A percentile compares a stretch with the other conserved stretches of the same genome.
Conservation (phyloP, 805 yeast genomes). For the Metschnikowia colocasiae region DNA sequence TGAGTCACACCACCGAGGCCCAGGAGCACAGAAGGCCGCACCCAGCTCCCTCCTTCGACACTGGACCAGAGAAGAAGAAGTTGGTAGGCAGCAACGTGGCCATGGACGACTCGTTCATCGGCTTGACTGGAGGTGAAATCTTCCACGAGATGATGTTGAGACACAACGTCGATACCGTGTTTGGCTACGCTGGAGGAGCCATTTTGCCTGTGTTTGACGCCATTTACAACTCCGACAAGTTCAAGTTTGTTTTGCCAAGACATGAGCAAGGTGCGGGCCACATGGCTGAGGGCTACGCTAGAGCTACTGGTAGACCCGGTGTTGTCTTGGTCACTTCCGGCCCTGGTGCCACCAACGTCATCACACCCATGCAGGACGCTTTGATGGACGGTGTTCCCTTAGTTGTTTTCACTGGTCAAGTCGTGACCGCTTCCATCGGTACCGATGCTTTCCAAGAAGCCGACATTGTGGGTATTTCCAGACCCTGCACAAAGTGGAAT, state of each 20-base stretch:
- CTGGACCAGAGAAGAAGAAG: conserved; percentile 17
- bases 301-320: conserved; percentile 95
- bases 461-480: conserved; percentile 92
- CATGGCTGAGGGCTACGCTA: conserved; percentile 99
- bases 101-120: conserved; percentile 86
- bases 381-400: conserved; percentile 95
- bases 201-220: conserved; percentile 97
- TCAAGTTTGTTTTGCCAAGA: conserved; percentile 87
- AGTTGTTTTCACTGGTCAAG: conserved; percentile 97
- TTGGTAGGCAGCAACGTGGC: conserved; percentile 7
- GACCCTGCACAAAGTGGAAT: conserved; percentile 98
- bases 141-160: conserved; percentile 98
- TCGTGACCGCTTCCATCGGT: conserved; percentile 91
- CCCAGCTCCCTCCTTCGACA: conserved; percentile 53
- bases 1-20: conserved; percentile 16
- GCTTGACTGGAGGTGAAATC: conserved; percentile 96
- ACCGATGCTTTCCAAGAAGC: conserved; percentile 99
- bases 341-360: conserved; percentile 97
- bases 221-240: conserved; percentile 83
- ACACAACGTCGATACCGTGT: conserved; percentile 91
- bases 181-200: conserved; percentile 99
- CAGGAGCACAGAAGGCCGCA: conserved; percentile 30
- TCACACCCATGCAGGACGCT: conserved; percentile 98
- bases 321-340: conserved; percentile 98
- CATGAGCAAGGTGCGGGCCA: conserved; percentile 99